A percentile compares a stretch with the other conserved stretches of the same genome.
These are phyloP conservation scores for Apiotrichum brassicae DNA, from an alignment of 1,284 basidiomycete genomes.

Conservation along the genomic window DNA sequence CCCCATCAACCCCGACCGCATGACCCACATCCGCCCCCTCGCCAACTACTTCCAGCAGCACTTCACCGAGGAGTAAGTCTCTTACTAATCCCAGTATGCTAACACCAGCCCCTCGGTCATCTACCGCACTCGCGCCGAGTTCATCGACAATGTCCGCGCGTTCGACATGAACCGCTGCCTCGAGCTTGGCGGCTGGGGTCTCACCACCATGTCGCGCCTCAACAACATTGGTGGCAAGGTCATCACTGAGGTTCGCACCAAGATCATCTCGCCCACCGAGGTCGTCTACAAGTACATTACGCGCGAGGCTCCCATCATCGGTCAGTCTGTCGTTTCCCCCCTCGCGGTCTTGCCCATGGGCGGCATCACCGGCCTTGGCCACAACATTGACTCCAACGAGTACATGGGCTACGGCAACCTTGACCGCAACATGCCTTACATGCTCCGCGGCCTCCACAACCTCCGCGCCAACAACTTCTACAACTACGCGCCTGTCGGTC, in stretches of 20 bases:
- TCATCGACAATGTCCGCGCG: neutral
- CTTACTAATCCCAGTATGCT: neutral
- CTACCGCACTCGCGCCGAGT: neutral
- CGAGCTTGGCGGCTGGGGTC: slow-evolving; percentile 1
- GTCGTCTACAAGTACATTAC: slow-evolving; percentile 3
- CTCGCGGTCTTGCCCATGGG: neutral
- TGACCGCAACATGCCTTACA: neutral
- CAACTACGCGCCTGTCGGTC: neutral
- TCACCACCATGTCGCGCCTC: slow-evolving; percentile 2
- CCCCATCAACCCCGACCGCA: neutral
- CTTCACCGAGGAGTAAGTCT: neutral
- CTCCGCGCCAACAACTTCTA: neutral
- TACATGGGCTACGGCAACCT: too few relatives aligned
- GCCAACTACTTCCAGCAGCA: slow-evolving; percentile 4
- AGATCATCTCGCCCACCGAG: slow-evolving; percentile 2
- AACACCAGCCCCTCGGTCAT: neutral
- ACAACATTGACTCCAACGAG: too few relatives aligned
- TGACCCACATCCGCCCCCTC: neutral
- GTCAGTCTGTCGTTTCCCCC: neutral
- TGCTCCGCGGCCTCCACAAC: neutral
- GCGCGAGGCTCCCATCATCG: neutral
- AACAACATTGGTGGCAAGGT: neutral
- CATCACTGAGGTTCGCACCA: slow-evolving; percentile 1
- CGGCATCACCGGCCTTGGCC: neutral
- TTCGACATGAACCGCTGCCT: neutral